Percentiles rank a stretch among this genome's conserved stretches.
Evolutionary conservation across 2,329 filamentous ascomycete genomes (phyloP).

Genomic region (Sordariomycetes sp.): DNA sequence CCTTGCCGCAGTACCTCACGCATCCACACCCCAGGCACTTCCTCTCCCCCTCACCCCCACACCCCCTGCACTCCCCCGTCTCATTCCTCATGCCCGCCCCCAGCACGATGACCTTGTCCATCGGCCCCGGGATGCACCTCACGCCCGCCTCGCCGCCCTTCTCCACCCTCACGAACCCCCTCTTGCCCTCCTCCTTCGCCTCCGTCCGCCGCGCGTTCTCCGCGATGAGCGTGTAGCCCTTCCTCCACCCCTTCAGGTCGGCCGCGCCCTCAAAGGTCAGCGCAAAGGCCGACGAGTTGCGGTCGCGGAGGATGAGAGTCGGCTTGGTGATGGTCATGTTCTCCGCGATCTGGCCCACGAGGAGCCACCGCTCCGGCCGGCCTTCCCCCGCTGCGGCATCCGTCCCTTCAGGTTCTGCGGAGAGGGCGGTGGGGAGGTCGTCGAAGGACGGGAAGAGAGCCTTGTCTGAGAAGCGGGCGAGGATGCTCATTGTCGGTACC

Average conservation of each 20-base stretch:
- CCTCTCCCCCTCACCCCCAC: constrained; percentile 18
- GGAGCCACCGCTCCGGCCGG: constrained; percentile 15
- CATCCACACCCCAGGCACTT: constrained; percentile 31
- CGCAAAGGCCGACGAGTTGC: constrained; percentile 26
- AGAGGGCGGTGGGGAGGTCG: constrained; percentile 13
- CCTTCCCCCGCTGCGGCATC: not conserved
- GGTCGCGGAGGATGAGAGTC: constrained; percentile 33
- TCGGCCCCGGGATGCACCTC: constrained; percentile 18
- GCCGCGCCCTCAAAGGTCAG: constrained; percentile 32
- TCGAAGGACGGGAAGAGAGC: constrained; percentile 22
- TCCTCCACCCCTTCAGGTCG: constrained; percentile 24
- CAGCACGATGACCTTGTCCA: constrained; percentile 16
- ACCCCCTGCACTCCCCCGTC: constrained; percentile 14
- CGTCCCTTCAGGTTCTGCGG: constrained; percentile 4
- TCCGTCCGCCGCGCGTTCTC: constrained; percentile 21
- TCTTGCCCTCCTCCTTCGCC: constrained; percentile 22
- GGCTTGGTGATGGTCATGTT: constrained; percentile 38
- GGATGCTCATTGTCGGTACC: not conserved
- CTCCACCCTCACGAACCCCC: constrained; percentile 25
- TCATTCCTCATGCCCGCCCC: constrained; percentile 11
- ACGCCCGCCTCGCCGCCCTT: constrained; percentile 19
- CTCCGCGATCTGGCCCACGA: constrained; percentile 33
- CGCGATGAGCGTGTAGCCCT: constrained; percentile 27
- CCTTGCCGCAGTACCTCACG: constrained; percentile 35
- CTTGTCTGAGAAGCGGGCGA: constrained; percentile 17